phyloP scores from a whole-genome alignment of 1,139 yeast genomes.

The Eremothecium coryli region DNA sequence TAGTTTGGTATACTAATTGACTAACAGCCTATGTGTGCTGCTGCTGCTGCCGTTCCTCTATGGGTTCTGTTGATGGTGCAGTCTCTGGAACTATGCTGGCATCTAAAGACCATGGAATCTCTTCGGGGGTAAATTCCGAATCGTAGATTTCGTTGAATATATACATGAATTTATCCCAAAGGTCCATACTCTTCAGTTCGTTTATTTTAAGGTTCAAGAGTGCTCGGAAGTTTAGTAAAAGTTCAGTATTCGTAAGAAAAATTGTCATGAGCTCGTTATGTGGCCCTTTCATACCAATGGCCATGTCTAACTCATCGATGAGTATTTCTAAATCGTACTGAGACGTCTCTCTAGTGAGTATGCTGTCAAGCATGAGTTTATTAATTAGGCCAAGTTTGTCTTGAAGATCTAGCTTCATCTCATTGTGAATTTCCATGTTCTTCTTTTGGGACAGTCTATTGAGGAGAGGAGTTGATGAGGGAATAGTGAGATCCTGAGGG shows the following conservation, averaged over 20 bases:
- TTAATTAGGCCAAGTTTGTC: conserved; percentile 24
- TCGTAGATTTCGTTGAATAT: conserved; percentile 17
- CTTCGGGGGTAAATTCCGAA: conserved; percentile 15
- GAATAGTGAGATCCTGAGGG: conserved; percentile 25
- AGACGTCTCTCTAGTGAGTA: conserved; percentile 10
- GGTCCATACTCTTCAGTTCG: conserved; percentile 16
- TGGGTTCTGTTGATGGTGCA: too few relatives aligned
- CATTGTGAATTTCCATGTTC: conserved; percentile 21
- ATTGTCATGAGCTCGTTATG: conserved; percentile 23
- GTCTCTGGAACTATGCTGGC: too few relatives aligned
- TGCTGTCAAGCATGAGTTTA: conserved; percentile 14
- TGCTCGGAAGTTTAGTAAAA: conserved; percentile 21
- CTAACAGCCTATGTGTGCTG: too few relatives aligned
- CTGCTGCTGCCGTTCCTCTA: too few relatives aligned
- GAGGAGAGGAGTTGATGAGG: conserved; percentile 17
- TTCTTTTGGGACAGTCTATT: conserved; percentile 24
- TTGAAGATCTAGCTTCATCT: conserved; percentile 14
- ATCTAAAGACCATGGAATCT: conserved; percentile 14
- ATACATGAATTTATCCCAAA: conserved; percentile 20
- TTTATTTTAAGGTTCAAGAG: conserved; percentile 20
- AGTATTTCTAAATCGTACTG: conserved; percentile 20
- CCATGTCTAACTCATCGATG: conserved; percentile 25
- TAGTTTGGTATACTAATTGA: too few relatives aligned
- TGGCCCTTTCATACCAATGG: conserved; percentile 19
- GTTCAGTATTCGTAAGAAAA: conserved; percentile 22